phyloP scores from a whole-genome alignment of 495 filamentous ascomycete genomes.

The Penicillium steckii region DNA sequence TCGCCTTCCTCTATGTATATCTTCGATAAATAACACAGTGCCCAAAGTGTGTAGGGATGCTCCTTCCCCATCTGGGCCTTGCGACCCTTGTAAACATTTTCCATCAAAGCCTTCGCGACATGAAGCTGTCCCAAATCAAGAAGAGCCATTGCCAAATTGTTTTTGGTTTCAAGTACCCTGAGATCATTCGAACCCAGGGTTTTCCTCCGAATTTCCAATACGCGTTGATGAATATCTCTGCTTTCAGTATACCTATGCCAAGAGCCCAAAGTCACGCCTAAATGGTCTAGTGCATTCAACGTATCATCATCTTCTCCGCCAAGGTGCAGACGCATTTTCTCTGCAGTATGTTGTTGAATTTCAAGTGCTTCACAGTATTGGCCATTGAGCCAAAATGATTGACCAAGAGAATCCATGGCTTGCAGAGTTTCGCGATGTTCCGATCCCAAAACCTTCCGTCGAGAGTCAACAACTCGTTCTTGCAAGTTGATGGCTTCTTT shows the following conservation, averaged over 20 bases:
- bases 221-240: slow-evolving; percentile 16
- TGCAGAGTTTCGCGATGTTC: background rate
- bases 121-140: background rate
- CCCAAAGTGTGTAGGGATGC: slow-evolving; percentile 31
- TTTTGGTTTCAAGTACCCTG: slow-evolving; percentile 28
- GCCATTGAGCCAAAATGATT: slow-evolving; percentile 12
- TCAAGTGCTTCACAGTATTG: slow-evolving; percentile 22
- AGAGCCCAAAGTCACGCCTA: slow-evolving; percentile 13
- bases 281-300: slow-evolving; percentile 25
- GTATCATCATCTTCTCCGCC: slow-evolving; percentile 24
- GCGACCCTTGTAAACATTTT: slow-evolving; percentile 24
- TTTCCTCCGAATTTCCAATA: slow-evolving; percentile 28
- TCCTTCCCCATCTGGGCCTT: slow-evolving; percentile 34
- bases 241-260: slow-evolving; percentile 24
- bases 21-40: slow-evolving; percentile 26
- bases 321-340: slow-evolving; percentile 15
- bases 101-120: slow-evolving; percentile 6
- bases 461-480: background rate
- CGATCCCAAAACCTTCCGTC: background rate
- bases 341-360: slow-evolving; percentile 25
- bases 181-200: slow-evolving; percentile 28
- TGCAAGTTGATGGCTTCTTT: background rate
- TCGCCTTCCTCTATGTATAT: slow-evolving; percentile 24
- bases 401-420: slow-evolving; percentile 1
- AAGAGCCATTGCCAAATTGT: slow-evolving; percentile 21